phyloP scores from a whole-genome alignment of 2,329 filamentous ascomycete genomes.

The Metarhizium brunneum region DNA sequence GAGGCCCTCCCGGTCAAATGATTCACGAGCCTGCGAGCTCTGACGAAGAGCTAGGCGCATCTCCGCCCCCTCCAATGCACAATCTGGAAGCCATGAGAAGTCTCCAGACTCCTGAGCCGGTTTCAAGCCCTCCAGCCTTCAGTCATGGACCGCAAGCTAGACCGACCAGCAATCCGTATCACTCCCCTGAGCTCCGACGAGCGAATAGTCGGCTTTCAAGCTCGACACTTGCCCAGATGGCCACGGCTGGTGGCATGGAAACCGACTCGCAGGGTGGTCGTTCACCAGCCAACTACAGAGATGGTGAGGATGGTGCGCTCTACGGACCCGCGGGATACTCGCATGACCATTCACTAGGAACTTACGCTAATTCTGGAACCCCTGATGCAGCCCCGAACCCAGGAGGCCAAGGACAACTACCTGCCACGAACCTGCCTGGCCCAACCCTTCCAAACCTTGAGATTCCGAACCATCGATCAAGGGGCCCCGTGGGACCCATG shows the following conservation, averaged over 20 bases:
- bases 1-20: constrained; percentile 33
- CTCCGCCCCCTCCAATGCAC: constrained; percentile 30
- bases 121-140: constrained; percentile 70
- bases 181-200: constrained; percentile 67
- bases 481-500: constrained; percentile 33
- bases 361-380: constrained; percentile 44
- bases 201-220: constrained; percentile 78
- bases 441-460: constrained; percentile 32
- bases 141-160: constrained; percentile 63
- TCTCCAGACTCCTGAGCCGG: constrained; percentile 63
- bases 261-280: constrained; percentile 21
- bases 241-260: constrained; percentile 52
- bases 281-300: constrained; percentile 17
- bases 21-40: constrained; percentile 46
- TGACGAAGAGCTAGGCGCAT: constrained; percentile 39
- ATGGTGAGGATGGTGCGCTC: constrained; percentile 22
- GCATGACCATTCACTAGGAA: constrained; percentile 40
- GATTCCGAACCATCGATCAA: constrained; percentile 31
- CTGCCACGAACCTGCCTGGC: constrained; percentile 27
- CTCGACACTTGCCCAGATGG: constrained; percentile 72
- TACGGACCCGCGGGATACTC: constrained; percentile 40
- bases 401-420: constrained; percentile 24
- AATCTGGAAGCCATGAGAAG: constrained; percentile 45
- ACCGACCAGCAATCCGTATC: constrained; percentile 58
- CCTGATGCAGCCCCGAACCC: constrained; percentile 44